Evolutionary conservation across 352 stramenopile species (phyloP).

Genomic region (Phytophthora megakarya): DNA sequence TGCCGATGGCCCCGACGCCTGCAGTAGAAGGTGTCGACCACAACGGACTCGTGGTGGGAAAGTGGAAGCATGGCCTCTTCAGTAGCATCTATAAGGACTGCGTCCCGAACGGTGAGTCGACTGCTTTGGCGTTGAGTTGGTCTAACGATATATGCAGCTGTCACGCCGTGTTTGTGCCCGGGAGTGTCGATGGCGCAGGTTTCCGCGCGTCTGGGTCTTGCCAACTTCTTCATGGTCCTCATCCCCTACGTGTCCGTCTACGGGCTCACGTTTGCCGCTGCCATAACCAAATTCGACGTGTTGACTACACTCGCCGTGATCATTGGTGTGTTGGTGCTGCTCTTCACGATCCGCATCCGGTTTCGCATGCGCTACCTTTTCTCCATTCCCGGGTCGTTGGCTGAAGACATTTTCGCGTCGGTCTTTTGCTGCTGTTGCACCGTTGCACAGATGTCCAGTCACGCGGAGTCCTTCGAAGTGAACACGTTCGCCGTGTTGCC

Average conservation of each 20-base stretch:
- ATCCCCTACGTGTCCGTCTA: conserved; percentile 37
- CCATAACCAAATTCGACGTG: conserved; percentile 30
- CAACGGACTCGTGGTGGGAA: conserved; percentile 48
- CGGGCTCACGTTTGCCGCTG: conserved; percentile 39
- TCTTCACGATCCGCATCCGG: conserved; percentile 51
- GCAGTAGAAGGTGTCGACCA: conserved; percentile 39
- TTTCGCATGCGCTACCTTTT: conserved; percentile 63
- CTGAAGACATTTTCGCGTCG: conserved; percentile 43
- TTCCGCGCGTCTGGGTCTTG: conserved; percentile 44
- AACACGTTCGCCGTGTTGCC: conserved; percentile 35
- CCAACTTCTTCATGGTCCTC: conserved; percentile 46
- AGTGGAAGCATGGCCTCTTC: conserved; percentile 45
- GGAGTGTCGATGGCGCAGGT: conserved; percentile 58
- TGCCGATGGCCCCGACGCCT: conserved; percentile 31
- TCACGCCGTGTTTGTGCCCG: conserved; percentile 47
- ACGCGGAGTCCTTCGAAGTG: conserved; percentile 50
- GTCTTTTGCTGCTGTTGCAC: conserved; percentile 50
- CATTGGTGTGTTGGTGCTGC: conserved; percentile 27
- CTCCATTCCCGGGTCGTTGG: conserved; percentile 47
- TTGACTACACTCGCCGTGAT: conserved; percentile 44
- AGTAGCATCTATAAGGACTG: conserved; percentile 35
- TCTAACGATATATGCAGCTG: conserved; percentile 19
- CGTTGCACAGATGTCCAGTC: conserved; percentile 56
- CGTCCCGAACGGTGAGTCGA: conserved; percentile 41
- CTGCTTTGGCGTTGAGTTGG: not conserved